Percentiles rank a stretch among this genome's conserved stretches.
phyloP scores from a whole-genome alignment of 306 rosid genomes.

The Astragalus glycyphyllos region DNA sequence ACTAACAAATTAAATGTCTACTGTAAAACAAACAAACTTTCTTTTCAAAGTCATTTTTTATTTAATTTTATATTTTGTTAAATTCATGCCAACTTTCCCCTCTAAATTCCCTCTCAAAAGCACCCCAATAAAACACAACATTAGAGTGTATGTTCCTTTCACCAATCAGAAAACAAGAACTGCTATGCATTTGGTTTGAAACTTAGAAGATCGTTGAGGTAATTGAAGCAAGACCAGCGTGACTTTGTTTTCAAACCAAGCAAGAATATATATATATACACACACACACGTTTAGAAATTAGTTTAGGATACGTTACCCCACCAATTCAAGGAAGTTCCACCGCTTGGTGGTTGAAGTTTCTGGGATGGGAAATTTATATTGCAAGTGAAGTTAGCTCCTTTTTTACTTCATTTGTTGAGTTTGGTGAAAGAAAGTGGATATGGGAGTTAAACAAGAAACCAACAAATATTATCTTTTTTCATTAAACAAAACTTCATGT shows the following conservation, averaged over 20 bases:
- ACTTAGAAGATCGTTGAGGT: constrained; percentile 26
- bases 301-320: constrained; percentile 41
- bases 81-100: background rate
- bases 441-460: constrained; percentile 56
- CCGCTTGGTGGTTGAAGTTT: constrained; percentile 65
- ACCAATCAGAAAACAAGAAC: constrained; percentile 35
- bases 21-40: background rate
- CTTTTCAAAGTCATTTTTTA: background rate
- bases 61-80: background rate
- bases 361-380: constrained; percentile 50
- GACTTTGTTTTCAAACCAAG: constrained; percentile 33
- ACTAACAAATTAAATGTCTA: background rate
- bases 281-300: constrained; percentile 43
- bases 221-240: constrained; percentile 35
- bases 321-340: constrained; percentile 48
- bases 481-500: constrained; percentile 28
- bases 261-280: constrained; percentile 28
- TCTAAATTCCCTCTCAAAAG: background rate
- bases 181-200: constrained; percentile 18
- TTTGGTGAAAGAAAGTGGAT: constrained; percentile 71
- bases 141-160: background rate
- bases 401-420: constrained; percentile 67
- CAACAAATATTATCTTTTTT: constrained; percentile 43
- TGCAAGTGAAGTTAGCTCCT: constrained; percentile 70
- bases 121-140: constrained; percentile 3